Conservation (phyloP, 2,329 filamentous ascomycete genomes). For the Rasamsonia emersonii region DNA sequence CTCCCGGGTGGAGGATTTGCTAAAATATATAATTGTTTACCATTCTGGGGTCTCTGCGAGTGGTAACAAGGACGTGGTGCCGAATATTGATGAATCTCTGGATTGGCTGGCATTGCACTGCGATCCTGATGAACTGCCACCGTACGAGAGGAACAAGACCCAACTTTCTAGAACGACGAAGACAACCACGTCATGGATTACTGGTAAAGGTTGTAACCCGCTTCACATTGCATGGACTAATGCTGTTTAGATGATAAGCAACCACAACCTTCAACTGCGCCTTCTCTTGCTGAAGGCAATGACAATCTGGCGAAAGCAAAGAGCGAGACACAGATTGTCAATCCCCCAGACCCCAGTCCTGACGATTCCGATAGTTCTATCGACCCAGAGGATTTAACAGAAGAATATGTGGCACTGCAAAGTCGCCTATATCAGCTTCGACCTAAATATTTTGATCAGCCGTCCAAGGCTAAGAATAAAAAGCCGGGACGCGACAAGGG, state of each 20-base stretch:
- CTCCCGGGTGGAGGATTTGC: conserved; percentile 52
- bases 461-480: conserved; percentile 29
- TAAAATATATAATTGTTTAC: conserved; percentile 60
- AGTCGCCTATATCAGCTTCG: conserved; percentile 56
- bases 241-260: conserved; percentile 20
- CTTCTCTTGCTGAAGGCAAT: conserved; percentile 14
- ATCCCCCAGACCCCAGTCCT: conserved; percentile 15
- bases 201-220: conserved; percentile 18
- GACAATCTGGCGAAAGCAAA: conserved; percentile 18
- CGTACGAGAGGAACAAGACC: conserved; percentile 50
- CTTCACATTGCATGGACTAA: conserved; percentile 16
- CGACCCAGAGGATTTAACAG: conserved; percentile 65
- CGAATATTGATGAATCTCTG: conserved; percentile 79
- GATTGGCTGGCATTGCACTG: conserved; percentile 85
- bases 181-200: conserved; percentile 27
- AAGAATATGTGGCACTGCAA: conserved; percentile 69
- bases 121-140: conserved; percentile 57
- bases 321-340: conserved; percentile 17
- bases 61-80: conserved; percentile 57
- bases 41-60: conserved; percentile 50
- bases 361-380: conserved; percentile 54
- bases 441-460: conserved; percentile 41
- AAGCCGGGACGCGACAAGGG: conserved; percentile 23
- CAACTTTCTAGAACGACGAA: conserved; percentile 23
- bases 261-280: conserved; percentile 19